These are phyloP conservation scores for Paralagenidium karlingii DNA, from an alignment of 352 stramenopile genomes.

Conservation along the genomic window DNA sequence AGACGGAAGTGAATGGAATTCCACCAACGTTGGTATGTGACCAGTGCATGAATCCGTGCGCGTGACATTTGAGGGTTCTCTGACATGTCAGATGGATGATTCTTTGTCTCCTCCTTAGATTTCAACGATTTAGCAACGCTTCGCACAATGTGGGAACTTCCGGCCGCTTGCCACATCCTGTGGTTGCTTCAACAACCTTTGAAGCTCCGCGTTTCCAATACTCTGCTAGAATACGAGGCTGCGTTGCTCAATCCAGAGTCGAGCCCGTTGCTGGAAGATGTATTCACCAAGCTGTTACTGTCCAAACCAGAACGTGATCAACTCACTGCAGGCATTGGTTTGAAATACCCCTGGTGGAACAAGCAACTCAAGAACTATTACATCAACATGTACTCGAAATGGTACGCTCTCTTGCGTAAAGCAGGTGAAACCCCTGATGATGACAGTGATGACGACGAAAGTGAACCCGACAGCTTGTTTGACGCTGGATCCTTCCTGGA, in stretches of 20 bases:
- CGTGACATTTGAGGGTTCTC: not conserved
- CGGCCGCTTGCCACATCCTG: slow-evolving; percentile 65
- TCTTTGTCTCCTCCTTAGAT: slow-evolving; percentile 9
- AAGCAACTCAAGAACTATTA: slow-evolving; percentile 79
- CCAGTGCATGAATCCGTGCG: not conserved
- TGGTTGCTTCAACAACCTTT: slow-evolving; percentile 74
- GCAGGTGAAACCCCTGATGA: slow-evolving; percentile 30
- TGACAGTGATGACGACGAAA: slow-evolving; percentile 53
- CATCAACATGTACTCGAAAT: slow-evolving; percentile 69
- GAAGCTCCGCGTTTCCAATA: slow-evolving; percentile 63
- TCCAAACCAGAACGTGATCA: slow-evolving; percentile 74
- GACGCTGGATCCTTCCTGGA: no score
- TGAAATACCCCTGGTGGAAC: slow-evolving; percentile 85
- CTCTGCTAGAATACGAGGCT: slow-evolving; percentile 72
- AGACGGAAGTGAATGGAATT: slow-evolving; percentile 49
- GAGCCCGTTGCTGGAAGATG: slow-evolving; percentile 64
- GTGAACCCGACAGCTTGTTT: slow-evolving; percentile 7
- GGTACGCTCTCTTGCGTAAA: slow-evolving; percentile 63
- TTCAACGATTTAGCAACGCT: slow-evolving; percentile 57
- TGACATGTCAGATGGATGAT: not conserved
- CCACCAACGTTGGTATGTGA: slow-evolving; percentile 28
- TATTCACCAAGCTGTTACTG: slow-evolving; percentile 77
- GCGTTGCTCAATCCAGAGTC: slow-evolving; percentile 57
- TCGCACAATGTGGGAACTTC: slow-evolving; percentile 59
- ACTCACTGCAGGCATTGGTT: slow-evolving; percentile 53